Base-by-base conservation (phyloP, 306 rosid genomes). In the Hippophae gyantsensis region DNA sequence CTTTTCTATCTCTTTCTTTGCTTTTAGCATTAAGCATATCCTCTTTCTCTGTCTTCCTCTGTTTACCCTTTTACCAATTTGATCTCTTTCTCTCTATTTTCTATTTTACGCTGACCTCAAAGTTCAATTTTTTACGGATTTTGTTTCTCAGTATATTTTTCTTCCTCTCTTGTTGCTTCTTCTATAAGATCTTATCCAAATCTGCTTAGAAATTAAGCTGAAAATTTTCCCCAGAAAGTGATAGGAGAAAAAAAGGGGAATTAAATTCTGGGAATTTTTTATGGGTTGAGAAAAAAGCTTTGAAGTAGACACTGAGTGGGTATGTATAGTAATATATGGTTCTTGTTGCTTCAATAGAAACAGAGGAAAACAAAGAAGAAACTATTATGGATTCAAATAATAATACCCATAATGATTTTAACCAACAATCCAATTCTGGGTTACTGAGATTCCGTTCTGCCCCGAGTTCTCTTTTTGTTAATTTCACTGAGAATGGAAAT, bases 181-280 rank as follows among this genome's bases (percentile, higher is more conserved):
- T 65, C 75, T n/a, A 60, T 79, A 85, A 83, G 90, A 81, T 87
- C 97, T 90, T 85, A 85, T 90, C 97, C 71, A 48, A 32, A 71
- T 71, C 86, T 74, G 95, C 97, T 81, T 87, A 50, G 12, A 48
- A 67, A 23, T 47, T 65, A 86, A 89, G 95, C 90, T 69, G 77
- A 61, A 54, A 72, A n/a, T 42, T 62, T 56, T 55, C 58, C 38
- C 68, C 38, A n/a, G 66, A 67, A 73, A 75, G 61, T 62, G 71
- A 57, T 51, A 71, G 53, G 23, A 18, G 23, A 18, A 27, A 58
- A 66, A 76, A 32, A 32, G 5, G 38, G 38, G 38, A 32, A 32
- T 32, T 32, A 2, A 32, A 64, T 78, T 73, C 81, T n/a, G 60
- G 11, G 78, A 61, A 75, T 76, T 75, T 75, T 69, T 8, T 58